These are phyloP conservation scores for Fraxinus anomala DNA, from an alignment of 257 asterid genomes.

Conservation along the genomic window DNA sequence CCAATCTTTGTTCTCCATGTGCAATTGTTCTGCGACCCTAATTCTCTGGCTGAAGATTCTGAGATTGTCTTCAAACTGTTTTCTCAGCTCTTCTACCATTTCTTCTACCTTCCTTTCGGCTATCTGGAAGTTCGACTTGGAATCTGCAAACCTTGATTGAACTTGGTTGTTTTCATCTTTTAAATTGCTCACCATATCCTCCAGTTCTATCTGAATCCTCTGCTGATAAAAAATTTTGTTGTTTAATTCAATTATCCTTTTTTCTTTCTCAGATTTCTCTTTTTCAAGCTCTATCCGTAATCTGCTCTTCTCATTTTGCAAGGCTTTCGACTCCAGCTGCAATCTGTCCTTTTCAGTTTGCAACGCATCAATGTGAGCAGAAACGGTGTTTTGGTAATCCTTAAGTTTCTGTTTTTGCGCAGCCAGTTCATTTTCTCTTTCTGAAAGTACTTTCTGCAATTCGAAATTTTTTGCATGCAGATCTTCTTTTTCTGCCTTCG, in stretches of 20 bases:
- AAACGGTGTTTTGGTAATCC: background rate
- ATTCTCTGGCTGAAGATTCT: constrained; percentile 77
- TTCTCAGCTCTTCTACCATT: constrained; percentile 59
- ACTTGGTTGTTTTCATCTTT: constrained; percentile 35
- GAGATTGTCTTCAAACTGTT: constrained; percentile 65
- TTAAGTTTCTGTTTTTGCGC: constrained; percentile 7
- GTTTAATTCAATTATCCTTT: constrained; percentile 39
- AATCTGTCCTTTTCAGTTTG: constrained; percentile 35
- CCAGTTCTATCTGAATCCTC: constrained; percentile 25
- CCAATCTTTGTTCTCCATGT: constrained; percentile 73
- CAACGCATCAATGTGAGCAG: constrained; percentile 14
- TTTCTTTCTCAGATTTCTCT: constrained; percentile 34
- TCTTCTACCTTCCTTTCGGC: constrained; percentile 70
- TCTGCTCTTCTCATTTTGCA: constrained; percentile 29
- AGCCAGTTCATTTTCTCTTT: constrained; percentile 40
- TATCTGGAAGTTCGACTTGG: constrained; percentile 41
- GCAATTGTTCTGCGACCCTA: constrained; percentile 82
- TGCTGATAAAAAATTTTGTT: constrained; percentile 40
- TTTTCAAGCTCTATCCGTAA: constrained; percentile 28
- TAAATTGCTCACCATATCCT: constrained; percentile 23
- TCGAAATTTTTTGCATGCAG: constrained; percentile 29
- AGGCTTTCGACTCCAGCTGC: constrained; percentile 35
- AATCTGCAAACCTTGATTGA: constrained; percentile 8
- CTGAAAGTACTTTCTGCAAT: constrained; percentile 30
- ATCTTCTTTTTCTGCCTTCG: constrained; percentile 28